Evolutionary conservation across 495 filamentous ascomycete genomes (phyloP).

Genomic region (Pyronema omphalodes): DNA sequence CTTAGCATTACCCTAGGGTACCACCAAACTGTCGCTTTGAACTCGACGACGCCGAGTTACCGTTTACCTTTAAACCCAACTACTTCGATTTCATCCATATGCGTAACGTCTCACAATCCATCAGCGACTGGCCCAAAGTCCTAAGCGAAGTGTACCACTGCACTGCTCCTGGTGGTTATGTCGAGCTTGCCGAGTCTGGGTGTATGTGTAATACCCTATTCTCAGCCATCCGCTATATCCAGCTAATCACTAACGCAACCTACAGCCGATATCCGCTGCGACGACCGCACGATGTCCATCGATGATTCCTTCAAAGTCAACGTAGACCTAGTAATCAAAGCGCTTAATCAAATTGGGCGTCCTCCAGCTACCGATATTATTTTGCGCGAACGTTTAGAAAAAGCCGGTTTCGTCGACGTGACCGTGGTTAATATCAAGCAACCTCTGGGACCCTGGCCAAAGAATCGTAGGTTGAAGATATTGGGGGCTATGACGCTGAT

Average conservation of each 20-base stretch:
- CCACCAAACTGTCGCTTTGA: conserved; percentile 34
- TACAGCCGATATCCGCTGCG: neutral
- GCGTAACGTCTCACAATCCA: conserved; percentile 20
- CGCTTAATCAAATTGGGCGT: neutral
- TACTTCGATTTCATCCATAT: conserved; percentile 29
- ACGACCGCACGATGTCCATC: conserved; percentile 11
- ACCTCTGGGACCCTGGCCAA: conserved; percentile 17
- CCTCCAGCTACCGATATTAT: neutral
- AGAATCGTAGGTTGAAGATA: conserved; percentile 14
- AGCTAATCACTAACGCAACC: neutral
- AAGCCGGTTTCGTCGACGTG: neutral
- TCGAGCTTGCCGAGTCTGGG: conserved; percentile 11
- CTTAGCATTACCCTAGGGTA: conserved; percentile 27
- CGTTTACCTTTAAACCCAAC: conserved; percentile 24
- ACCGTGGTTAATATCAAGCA: neutral
- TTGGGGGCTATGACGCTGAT: conserved; percentile 10
- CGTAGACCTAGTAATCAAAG: neutral
- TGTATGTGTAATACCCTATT: neutral
- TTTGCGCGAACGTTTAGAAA: neutral
- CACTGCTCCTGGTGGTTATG: conserved; percentile 7
- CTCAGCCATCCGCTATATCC: neutral
- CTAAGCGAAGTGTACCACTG: conserved; percentile 7
- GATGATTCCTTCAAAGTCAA: neutral
- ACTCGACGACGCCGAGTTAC: conserved; percentile 31
- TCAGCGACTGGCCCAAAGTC: conserved; percentile 15